These are phyloP conservation scores for Pythium aquatile DNA, from an alignment of 352 stramenopile species.

Conservation along the genomic window DNA sequence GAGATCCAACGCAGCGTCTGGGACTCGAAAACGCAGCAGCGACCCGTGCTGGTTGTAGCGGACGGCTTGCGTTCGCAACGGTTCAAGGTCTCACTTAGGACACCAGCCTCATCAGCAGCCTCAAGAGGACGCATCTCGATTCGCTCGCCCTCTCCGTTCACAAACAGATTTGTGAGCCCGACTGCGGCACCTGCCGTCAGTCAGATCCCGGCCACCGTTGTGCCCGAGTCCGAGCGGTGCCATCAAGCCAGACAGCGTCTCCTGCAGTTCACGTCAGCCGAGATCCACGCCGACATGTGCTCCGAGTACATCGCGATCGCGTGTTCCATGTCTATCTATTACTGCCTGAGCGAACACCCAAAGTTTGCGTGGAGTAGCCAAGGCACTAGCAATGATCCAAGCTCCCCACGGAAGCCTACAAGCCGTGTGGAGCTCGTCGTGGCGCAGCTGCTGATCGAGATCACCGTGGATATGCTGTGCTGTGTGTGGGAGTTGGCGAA, in stretches of 20 bases:
- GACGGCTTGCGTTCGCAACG: neutral
- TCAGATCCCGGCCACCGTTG: neutral
- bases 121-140: neutral
- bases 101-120: neutral
- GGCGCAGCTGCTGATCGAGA: conserved; percentile 24
- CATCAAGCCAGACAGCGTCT: neutral
- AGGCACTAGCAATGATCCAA: neutral
- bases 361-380: conserved; percentile 26
- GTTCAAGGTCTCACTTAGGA: neutral
- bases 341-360: conserved; percentile 23
- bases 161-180: neutral
- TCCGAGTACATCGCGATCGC: conserved; percentile 40
- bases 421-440: conserved; percentile 9
- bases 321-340: conserved; percentile 35
- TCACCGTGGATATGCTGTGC: conserved; percentile 26
- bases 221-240: neutral
- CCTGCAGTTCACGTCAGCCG: conserved; percentile 14
- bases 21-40: neutral
- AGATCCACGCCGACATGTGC: conserved; percentile 32
- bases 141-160: neutral
- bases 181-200: neutral
- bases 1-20: neutral
- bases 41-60: neutral
- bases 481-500: conserved; percentile 24
- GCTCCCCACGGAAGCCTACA: neutral